Percentiles rank a stretch among this genome's conserved stretches.
Conservation (phyloP, 2,329 filamentous ascomycete genomes). For the Pseudogymnoascus sp. region DNA sequence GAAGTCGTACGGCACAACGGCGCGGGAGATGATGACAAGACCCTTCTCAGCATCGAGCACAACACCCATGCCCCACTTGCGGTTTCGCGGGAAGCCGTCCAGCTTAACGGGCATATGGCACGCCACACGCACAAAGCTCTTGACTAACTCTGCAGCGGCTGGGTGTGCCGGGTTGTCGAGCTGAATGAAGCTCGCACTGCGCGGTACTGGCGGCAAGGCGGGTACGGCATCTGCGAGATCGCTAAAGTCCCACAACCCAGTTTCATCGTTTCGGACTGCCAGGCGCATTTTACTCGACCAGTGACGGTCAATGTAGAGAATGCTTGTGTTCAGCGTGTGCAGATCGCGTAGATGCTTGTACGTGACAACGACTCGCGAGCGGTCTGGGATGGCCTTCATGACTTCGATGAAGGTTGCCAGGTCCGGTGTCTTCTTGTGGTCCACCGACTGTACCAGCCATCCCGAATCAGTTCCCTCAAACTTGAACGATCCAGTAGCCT, state of each 20-base stretch:
- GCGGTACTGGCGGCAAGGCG: constrained; percentile 60
- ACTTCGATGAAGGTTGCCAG: constrained; percentile 85
- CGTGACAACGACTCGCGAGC: constrained; percentile 79
- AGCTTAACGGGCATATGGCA: constrained; percentile 93
- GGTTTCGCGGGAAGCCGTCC: constrained; percentile 92
- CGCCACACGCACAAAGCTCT: constrained; percentile 88
- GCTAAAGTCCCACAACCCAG: constrained; percentile 89
- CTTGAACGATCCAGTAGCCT: constrained; percentile 89
- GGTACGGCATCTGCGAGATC: constrained; percentile 77
- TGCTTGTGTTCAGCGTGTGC: constrained; percentile 87
- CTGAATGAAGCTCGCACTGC: constrained; percentile 84
- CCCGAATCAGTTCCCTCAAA: constrained; percentile 86
- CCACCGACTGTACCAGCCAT: constrained; percentile 87
- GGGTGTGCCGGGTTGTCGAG: constrained; percentile 82
- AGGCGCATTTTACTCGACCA: constrained; percentile 95
- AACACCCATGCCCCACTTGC: constrained; percentile 89
- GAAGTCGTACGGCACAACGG: constrained; percentile 91
- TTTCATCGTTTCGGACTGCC: constrained; percentile 80
- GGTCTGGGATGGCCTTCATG: constrained; percentile 77
- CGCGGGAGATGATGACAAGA: constrained; percentile 85
- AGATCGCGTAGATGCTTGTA: constrained; percentile 94
- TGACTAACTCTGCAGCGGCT: constrained; percentile 85
- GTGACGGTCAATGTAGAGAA: constrained; percentile 87
- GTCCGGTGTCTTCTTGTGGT: constrained; percentile 85
- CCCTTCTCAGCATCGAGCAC: constrained; percentile 98